Conservation (phyloP, 345 rosid genomes). For the Cardamine chenopodiifolia region DNA sequence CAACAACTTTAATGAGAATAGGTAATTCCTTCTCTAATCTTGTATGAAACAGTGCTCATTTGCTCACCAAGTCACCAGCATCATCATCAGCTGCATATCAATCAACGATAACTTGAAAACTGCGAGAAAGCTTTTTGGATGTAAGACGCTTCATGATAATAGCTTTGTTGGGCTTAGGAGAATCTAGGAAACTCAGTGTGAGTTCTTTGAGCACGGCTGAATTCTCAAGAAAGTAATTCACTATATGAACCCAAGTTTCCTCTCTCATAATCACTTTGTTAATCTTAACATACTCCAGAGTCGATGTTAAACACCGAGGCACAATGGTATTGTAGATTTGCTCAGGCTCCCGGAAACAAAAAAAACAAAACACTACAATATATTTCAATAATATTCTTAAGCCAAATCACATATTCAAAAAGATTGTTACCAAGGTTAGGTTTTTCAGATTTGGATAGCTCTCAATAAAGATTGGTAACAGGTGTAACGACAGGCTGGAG, state of each 20-base stretch:
- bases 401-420: too few species aligned
- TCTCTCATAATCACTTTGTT: background rate
- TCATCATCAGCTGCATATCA: background rate
- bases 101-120: background rate
- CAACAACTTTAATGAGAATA: too few species aligned
- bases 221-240: conserved; percentile 11
- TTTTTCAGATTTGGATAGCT: too few species aligned
- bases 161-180: background rate
- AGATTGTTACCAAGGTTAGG: too few species aligned
- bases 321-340: background rate
- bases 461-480: too few species aligned
- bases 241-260: background rate
- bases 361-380: too few species aligned
- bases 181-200: background rate
- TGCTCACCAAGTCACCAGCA: too few species aligned
- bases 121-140: background rate
- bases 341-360: too few species aligned
- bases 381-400: too few species aligned
- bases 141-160: background rate
- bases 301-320: conserved; percentile 4
- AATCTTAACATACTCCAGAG: conserved; percentile 8
- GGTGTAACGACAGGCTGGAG: too few species aligned
- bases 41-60: too few species aligned
- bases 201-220: conserved; percentile 2
- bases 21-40: too few species aligned